phyloP scores from a whole-genome alignment of 352 stramenopile genomes.

The Phytopythium litorale region DNA sequence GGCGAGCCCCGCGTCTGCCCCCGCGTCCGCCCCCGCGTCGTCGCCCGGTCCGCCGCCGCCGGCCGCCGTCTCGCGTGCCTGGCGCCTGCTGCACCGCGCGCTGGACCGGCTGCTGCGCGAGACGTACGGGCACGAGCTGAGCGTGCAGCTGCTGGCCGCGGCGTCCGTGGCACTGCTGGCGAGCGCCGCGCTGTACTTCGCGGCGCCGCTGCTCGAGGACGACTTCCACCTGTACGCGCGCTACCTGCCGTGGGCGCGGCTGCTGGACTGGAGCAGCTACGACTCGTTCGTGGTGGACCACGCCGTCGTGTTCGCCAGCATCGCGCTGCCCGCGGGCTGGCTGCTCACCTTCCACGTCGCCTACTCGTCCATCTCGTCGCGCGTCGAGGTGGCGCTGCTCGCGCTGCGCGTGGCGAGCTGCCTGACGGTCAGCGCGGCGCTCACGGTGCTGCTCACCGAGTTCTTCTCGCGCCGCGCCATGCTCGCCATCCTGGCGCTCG shows the following conservation, averaged over 20 bases:
- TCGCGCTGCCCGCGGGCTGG: conserved; percentile 59
- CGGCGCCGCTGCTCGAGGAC: conserved; percentile 50
- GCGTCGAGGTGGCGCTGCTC: conserved; percentile 50
- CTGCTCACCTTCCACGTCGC: conserved; percentile 64
- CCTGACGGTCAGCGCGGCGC: conserved; percentile 51
- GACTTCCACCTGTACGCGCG: conserved; percentile 48
- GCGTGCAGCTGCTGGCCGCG: conserved; percentile 49
- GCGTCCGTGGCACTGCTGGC: conserved; percentile 46
- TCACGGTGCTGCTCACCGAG: conserved; percentile 76
- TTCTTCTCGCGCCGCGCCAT: conserved; percentile 73
- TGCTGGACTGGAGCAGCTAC: conserved; percentile 59
- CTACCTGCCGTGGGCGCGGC: conserved; percentile 45
- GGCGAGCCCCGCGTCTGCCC: not conserved
- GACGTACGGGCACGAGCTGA: conserved; percentile 53
- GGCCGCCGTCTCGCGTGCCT: not conserved
- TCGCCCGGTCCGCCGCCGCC: not conserved
- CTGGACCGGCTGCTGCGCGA: conserved; percentile 41
- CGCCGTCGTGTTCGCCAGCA: conserved; percentile 52
- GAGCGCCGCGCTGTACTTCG: conserved; percentile 45
- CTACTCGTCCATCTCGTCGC: conserved; percentile 46
- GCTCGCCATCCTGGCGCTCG: conserved; percentile 59
- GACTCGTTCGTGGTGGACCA: conserved; percentile 78
- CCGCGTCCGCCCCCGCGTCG: not conserved
- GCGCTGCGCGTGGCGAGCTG: conserved; percentile 61
- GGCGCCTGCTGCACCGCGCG: conserved; percentile 22